A percentile compares a stretch with the other conserved stretches of the same genome.
Evolutionary conservation across 1,139 yeast genomes (phyloP).

Genomic region (Protomyces inundatus): DNA sequence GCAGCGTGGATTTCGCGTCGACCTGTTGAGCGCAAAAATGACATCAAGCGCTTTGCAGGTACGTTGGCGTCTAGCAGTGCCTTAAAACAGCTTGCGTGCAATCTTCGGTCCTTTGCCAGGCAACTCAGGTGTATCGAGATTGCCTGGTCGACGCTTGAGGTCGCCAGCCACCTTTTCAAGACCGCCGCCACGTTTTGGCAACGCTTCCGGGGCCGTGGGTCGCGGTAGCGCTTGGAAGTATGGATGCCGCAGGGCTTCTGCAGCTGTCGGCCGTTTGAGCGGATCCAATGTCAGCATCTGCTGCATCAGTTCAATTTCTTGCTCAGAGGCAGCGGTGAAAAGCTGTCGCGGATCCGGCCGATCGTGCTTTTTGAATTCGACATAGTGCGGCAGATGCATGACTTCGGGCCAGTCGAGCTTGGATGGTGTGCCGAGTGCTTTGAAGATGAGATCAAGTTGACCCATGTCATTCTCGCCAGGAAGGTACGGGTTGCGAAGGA

Average conservation of each 20-base stretch:
- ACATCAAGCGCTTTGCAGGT: background rate
- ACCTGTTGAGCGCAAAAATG: background rate
- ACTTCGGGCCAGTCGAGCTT: constrained; percentile 92
- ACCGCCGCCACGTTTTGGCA: constrained; percentile 22
- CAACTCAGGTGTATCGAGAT: background rate
- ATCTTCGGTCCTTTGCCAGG: constrained; percentile 5
- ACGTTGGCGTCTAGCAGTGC: background rate
- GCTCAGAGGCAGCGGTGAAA: constrained; percentile 27
- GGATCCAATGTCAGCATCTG: constrained; percentile 24
- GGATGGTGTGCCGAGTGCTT: constrained; percentile 94
- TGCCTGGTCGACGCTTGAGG: constrained; percentile 22
- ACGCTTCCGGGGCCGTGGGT: constrained; percentile 19
- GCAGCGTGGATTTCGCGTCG: background rate
- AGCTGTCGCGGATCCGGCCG: constrained; percentile 29
- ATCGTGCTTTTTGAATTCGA: constrained; percentile 21
- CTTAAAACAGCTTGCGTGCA: constrained; percentile 14
- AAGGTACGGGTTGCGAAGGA: constrained; percentile 88
- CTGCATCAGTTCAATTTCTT: constrained; percentile 15
- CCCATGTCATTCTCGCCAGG: constrained; percentile 90
- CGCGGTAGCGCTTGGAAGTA: constrained; percentile 24
- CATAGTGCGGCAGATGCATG: constrained; percentile 64
- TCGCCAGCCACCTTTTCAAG: constrained; percentile 17
- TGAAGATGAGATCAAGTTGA: constrained; percentile 83
- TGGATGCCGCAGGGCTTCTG: constrained; percentile 24
- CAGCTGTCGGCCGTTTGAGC: constrained; percentile 25